phyloP scores from a whole-genome alignment of 257 asterid species.

The Scutellaria barbata region DNA sequence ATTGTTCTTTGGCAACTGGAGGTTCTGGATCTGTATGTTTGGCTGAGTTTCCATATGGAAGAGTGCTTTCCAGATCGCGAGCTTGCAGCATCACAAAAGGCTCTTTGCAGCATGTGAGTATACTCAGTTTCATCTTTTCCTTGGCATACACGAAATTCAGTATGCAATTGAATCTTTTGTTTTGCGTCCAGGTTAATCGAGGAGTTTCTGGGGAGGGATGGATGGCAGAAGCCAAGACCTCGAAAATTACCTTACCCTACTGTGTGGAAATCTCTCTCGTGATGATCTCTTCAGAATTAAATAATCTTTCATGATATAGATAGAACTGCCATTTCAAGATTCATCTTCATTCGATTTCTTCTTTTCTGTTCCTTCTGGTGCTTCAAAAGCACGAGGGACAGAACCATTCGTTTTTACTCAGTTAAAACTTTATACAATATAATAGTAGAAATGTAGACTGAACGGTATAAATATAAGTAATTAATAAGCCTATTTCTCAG shows the following conservation, averaged over 20 bases:
- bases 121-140: background rate
- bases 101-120: slow-evolving; percentile 87
- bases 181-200: slow-evolving; percentile 71
- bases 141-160: background rate
- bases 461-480: no score
- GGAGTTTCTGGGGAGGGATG: slow-evolving; percentile 70
- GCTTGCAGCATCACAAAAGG: slow-evolving; percentile 87
- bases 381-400: background rate
- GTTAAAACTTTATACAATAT: no score
- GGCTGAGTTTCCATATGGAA: slow-evolving; percentile 88
- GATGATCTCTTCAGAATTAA: background rate
- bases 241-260: slow-evolving; percentile 35
- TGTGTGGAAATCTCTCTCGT: slow-evolving; percentile 31
- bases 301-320: background rate
- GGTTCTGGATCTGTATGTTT: slow-evolving; percentile 92
- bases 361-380: background rate
- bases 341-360: background rate
- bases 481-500: no score
- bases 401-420: background rate
- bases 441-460: no score
- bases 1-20: slow-evolving; percentile 37
- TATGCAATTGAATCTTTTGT: slow-evolving; percentile 11
- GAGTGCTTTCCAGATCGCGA: slow-evolving; percentile 92
- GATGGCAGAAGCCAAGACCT: slow-evolving; percentile 54
- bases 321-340: background rate